phyloP scores from a whole-genome alignment of 768 basidiomycete genomes.

The Amanita molliuscula region DNA sequence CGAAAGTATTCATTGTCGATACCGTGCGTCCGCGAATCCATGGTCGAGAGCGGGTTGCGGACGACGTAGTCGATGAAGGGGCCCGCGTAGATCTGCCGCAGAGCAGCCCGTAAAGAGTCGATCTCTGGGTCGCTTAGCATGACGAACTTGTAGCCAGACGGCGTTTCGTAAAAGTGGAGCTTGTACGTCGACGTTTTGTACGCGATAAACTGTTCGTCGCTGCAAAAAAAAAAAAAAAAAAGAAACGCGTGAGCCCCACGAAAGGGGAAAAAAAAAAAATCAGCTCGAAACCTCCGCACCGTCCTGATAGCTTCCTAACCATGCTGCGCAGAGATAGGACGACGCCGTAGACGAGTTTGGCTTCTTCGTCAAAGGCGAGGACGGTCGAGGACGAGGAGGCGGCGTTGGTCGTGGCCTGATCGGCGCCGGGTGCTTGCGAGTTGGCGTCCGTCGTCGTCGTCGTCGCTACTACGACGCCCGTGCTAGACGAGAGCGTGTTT shows the following conservation, averaged over 20 bases:
- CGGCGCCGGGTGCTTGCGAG: conserved; percentile 12
- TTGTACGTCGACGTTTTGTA: conserved; percentile 91
- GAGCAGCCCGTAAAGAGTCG: conserved; percentile 71
- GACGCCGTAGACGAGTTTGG: conserved; percentile 95
- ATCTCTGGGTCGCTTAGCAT: conserved; percentile 83
- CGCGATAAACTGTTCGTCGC: conserved; percentile 85
- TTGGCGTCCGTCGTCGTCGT: conserved; percentile 37
- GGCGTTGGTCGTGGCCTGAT: conserved; percentile 23
- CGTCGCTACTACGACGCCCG: conserved; percentile 61
- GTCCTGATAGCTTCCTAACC: conserved; percentile 87
- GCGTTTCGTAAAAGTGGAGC: conserved; percentile 85
- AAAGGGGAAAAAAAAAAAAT: background rate
- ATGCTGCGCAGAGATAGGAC: conserved; percentile 86
- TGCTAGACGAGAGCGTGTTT: conserved; percentile 52
- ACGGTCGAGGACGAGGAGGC: conserved; percentile 35
- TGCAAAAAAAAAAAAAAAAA: conserved; percentile 16
- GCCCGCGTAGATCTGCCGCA: conserved; percentile 87
- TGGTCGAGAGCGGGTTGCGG: conserved; percentile 76
- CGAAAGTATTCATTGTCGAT: conserved; percentile 93
- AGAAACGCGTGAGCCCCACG: background rate
- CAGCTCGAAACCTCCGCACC: conserved; percentile 30
- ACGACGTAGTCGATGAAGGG: conserved; percentile 93
- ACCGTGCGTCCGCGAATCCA: conserved; percentile 77
- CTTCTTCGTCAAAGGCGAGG: conserved; percentile 93
- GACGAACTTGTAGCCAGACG: conserved; percentile 90